Base-by-base conservation (phyloP, 176 grass and related monocot species). In the Musa troglodytarum region DNA sequence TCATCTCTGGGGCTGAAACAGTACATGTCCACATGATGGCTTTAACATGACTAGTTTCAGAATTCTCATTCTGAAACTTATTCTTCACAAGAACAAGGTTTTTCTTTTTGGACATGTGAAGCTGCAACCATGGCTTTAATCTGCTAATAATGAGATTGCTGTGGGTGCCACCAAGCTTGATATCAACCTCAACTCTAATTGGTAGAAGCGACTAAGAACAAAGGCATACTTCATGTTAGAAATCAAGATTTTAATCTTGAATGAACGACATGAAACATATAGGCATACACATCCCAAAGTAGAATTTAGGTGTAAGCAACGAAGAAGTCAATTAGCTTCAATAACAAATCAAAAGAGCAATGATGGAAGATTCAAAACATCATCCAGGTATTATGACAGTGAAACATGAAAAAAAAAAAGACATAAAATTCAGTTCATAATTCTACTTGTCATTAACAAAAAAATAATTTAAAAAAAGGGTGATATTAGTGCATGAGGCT, bases 1-100 rank as follows among this genome's bases (percentile, higher is more conserved):
- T 87, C 88, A 91, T 94, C 86, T 99, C 95, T 16, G 95, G 95
- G 66, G 95, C 95, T 85, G 95, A 91, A 11, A 99, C 76, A 23
- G 57, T 87, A 82, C 90, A 94, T 54, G 90, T 99, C 95, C 95
- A 99, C 88, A 99, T 83, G 70, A 99, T 83, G 68, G 82, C 72
- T 78, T 93, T 93, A 58, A 77, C 74, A 59, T 91, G 82, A 54
- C 82, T 87, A 79, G 76, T 79, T 82, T 84, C 75, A 82, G 87
- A 84, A 74, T 70, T 86, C 68, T 89, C 80, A 76, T 74, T 61
- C 29, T 67, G 66, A 79, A 86, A 82, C 61, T 83, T 84, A 29
- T 75, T 85, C 70, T 84, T 86, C 4, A 81, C 69, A 85, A 99
- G 88, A 49, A 77, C 81, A 79, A 74, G 80, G 78, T 72, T 88